Conservation (phyloP, 2,329 filamentous ascomycete species). For the Trichoderma afroharzianum region DNA sequence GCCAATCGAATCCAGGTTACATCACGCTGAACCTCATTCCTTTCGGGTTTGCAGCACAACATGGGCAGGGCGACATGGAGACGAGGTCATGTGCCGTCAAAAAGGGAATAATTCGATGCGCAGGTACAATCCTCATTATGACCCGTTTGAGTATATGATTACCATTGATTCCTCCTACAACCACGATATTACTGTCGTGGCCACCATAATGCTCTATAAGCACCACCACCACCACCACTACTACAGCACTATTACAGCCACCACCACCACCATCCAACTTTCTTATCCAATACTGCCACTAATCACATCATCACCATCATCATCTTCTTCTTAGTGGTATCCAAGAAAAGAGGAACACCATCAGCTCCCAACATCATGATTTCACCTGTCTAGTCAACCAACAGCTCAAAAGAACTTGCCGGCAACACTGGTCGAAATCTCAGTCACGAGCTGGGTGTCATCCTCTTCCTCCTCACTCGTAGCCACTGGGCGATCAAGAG, state of each 20-base stretch:
- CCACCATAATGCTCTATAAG: background rate
- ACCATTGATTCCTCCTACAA: background rate
- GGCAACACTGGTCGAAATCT: slow-evolving; percentile 28
- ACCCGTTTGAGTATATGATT: background rate
- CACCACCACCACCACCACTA: background rate
- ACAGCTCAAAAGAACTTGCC: slow-evolving; percentile 53
- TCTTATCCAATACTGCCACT: background rate
- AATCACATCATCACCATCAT: background rate
- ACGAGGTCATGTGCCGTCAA: background rate
- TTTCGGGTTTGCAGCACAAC: background rate
- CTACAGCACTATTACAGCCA: background rate
- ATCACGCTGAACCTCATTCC: background rate
- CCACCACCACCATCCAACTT: background rate
- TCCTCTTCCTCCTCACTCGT: slow-evolving; percentile 24
- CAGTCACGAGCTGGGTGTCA: slow-evolving; percentile 25
- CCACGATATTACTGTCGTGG: background rate
- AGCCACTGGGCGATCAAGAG: slow-evolving; percentile 54
- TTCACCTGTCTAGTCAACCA: background rate
- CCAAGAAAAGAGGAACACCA: background rate
- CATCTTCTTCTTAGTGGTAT: background rate
- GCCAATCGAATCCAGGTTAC: background rate
- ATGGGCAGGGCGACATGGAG: background rate
- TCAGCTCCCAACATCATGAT: background rate
- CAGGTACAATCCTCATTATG: background rate
- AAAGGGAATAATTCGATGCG: background rate